phyloP scores from a whole-genome alignment of 2,329 filamentous ascomycete genomes.

The Sporothrix pallida region DNA sequence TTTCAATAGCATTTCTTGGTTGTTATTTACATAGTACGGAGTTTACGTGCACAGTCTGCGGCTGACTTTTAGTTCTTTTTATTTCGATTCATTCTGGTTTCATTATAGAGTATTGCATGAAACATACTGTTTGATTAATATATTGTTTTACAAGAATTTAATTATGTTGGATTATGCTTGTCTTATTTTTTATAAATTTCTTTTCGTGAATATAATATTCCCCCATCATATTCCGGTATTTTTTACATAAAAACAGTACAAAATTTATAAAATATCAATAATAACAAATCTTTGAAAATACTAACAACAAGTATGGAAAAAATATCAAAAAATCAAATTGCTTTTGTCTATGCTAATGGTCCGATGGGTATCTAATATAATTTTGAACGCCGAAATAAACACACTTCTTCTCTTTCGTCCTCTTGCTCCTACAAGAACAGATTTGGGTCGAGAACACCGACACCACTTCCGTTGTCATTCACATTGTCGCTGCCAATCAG shows the following conservation, averaged over 20 bases:
- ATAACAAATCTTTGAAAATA: background rate
- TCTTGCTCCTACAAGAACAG: slow-evolving; percentile 32
- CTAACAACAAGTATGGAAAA: background rate
- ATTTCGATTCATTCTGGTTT: background rate
- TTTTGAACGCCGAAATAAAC: slow-evolving; percentile 15
- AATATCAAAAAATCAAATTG: background rate
- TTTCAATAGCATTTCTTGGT: too few relatives aligned
- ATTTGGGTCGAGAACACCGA: slow-evolving; percentile 33
- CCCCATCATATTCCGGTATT: too few relatives aligned
- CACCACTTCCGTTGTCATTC: background rate
- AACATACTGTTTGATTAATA: background rate
- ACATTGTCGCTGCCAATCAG: slow-evolving; percentile 39
- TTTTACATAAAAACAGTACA: too few relatives aligned
- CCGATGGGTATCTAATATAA: background rate
- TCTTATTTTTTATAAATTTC: too few relatives aligned
- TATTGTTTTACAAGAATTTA: background rate
- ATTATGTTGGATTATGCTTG: background rate
- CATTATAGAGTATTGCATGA: background rate
- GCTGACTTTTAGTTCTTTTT: background rate
- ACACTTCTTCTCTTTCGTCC: background rate
- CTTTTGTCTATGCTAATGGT: slow-evolving; percentile 2
- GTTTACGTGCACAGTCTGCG: too few relatives aligned
- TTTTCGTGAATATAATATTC: too few relatives aligned
- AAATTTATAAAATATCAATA: background rate
- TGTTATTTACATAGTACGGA: too few relatives aligned